Evolutionary conservation across 2,329 filamentous ascomycete genomes (phyloP), one percentile per base, ranked within the genome.

Genomic region (Pleoardoris graminearum): DNA sequence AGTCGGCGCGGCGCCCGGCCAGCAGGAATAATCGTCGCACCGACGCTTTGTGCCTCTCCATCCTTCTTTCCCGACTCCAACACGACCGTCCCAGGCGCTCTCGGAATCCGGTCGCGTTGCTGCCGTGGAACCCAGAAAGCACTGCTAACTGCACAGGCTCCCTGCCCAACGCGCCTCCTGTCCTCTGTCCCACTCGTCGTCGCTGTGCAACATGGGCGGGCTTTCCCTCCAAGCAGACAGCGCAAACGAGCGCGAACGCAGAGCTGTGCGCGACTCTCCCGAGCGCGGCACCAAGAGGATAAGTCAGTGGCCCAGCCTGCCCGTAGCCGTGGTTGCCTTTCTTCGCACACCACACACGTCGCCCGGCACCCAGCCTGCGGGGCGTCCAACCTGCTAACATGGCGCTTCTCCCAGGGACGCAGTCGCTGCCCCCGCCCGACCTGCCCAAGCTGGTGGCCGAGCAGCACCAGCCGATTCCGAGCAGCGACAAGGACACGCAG

Each of bases 391-490:
- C 56, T 51, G 59, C 67, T 72, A 54, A 71, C 61, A 55, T 55
- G 43, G 43, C 55, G 36, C 29, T 48, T 38, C 54, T 33, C 35
- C 25, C 56, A 74, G 72, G 71, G 54, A 97, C 94, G 46, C 94
- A 97, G 75, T 97, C 94, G 50, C 88, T 96, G 55, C 94, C 94
- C 53, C 92, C 93, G 49, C 94, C 94, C 17, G 84, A 88, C 59
- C 85, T 99, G 17, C 94, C 94, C 7, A 89, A 93, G 71, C 85
- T 99, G 46, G 91, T 96, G 41, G 93, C 94, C 36, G 93, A 97
- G 75, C 93, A 97, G 74, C 88, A 94, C 70, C 82, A 85, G 11
- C 87, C 93, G 22, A 96, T 99, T 60, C 79, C 91, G 10, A 79
- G 86, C 14, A 88, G 83, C 65, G 94, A 99, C 77, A 97, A 96